phyloP scores from a whole-genome alignment of 129 eudicot species.

The Flaveria robusta region DNA sequence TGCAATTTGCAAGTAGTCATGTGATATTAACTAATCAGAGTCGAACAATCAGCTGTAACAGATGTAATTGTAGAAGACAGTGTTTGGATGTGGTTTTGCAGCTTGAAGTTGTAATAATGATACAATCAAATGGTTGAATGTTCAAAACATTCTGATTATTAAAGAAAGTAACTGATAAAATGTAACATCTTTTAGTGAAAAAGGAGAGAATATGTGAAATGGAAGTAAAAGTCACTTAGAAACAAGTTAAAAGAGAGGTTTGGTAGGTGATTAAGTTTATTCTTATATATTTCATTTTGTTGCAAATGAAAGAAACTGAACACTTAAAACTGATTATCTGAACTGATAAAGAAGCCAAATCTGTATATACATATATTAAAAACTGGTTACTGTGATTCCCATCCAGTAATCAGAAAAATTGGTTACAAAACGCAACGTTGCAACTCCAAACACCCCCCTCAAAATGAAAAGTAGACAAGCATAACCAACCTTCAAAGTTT shows the following conservation, averaged over 20 bases:
- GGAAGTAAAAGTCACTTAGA: not conserved
- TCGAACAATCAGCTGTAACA: not conserved
- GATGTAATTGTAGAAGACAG: not conserved
- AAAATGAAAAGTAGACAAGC: not conserved
- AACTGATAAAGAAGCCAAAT: not conserved
- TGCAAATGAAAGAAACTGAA: not conserved
- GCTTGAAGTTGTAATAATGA: not conserved
- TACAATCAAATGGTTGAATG: not conserved
- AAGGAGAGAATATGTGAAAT: not conserved
- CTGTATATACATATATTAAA: not conserved
- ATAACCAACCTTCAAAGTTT: conserved; percentile 60
- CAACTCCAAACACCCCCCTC: no score
- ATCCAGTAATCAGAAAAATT: not conserved
- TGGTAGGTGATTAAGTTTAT: not conserved
- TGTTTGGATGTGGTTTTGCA: not conserved
- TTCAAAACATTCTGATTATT: not conserved
- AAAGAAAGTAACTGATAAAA: no score
- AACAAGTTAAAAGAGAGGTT: not conserved
- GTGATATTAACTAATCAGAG: not conserved
- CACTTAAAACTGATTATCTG: not conserved
- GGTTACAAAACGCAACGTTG: not conserved
- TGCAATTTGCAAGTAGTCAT: not conserved
- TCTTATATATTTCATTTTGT: not conserved
- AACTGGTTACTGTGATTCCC: not conserved
- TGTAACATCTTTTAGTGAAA: no score